Conservation (phyloP, 2,329 filamentous ascomycete genomes). For the Amesomyces nigricolor region DNA sequence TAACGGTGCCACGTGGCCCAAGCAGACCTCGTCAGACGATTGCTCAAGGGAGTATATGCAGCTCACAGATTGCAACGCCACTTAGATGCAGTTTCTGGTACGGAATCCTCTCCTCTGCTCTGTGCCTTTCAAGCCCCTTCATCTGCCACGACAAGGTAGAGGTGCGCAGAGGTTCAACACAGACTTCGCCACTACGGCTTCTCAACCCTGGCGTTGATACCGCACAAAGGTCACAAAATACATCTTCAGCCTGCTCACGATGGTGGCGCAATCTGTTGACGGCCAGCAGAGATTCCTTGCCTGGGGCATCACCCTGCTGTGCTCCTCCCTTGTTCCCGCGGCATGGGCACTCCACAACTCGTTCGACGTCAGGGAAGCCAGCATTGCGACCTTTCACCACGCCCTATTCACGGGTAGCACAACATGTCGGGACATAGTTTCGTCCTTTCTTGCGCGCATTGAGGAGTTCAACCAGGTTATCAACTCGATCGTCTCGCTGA, state of each 20-base stretch:
- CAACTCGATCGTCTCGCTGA: conserved; percentile 52
- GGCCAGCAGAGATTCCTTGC: not conserved
- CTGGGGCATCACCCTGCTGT: not conserved
- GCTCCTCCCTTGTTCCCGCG: not conserved
- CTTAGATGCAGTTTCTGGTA: not conserved
- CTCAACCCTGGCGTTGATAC: too few relatives aligned
- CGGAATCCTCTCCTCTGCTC: not conserved
- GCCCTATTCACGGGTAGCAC: conserved; percentile 47
- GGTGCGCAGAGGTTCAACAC: too few relatives aligned
- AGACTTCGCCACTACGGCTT: too few relatives aligned
- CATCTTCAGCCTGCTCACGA: too few relatives aligned
- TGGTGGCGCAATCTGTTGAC: not conserved
- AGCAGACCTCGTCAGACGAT: conserved; percentile 7
- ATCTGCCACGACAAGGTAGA: too few relatives aligned
- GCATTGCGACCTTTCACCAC: conserved; percentile 51
- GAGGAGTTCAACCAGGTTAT: conserved; percentile 50
- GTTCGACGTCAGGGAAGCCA: conserved; percentile 53
- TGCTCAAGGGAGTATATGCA: not conserved
- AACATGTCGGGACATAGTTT: conserved; percentile 50
- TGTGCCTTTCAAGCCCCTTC: too few relatives aligned
- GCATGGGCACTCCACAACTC: conserved; percentile 11
- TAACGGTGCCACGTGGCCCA: conserved; percentile 7
- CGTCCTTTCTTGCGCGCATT: conserved; percentile 52
- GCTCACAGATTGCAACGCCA: not conserved
- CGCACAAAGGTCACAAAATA: too few relatives aligned